Conservation (phyloP, 495 filamentous ascomycete species). For the Penicillium cosmopolitanum region DNA sequence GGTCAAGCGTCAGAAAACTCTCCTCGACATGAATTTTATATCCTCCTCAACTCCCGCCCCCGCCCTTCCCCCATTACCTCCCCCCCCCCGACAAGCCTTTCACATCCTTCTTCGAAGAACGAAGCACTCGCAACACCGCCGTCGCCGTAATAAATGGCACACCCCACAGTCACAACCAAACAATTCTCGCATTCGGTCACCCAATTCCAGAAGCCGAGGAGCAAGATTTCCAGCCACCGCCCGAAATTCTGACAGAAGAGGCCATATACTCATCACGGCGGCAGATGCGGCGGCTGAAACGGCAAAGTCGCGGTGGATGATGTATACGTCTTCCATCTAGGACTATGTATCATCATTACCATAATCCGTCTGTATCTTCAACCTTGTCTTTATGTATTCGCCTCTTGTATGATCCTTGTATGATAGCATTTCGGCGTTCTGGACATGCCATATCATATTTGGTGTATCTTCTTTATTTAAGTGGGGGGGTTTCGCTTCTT, state of each 20-base stretch:
- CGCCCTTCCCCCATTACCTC: slow-evolving; percentile 62
- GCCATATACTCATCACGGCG: slow-evolving; percentile 66
- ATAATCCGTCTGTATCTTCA: background rate
- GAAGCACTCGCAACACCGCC: slow-evolving; percentile 75
- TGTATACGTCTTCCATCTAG: no score
- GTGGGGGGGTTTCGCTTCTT: background rate
- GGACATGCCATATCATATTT: slow-evolving; percentile 18
- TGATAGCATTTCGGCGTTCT: slow-evolving; percentile 30
- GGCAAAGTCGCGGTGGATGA: slow-evolving; percentile 35
- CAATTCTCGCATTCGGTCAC: slow-evolving; percentile 71
- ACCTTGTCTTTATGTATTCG: slow-evolving; percentile 1
- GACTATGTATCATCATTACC: background rate
- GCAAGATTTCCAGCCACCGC: slow-evolving; percentile 73
- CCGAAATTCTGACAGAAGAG: slow-evolving; percentile 69
- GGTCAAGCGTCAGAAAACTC: slow-evolving; percentile 38
- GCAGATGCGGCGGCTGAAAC: slow-evolving; percentile 53
- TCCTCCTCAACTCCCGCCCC: slow-evolving; percentile 9
- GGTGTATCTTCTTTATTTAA: background rate
- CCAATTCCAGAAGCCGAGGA: slow-evolving; percentile 73
- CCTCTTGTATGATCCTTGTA: slow-evolving; percentile 26
- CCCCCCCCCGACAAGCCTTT: slow-evolving; percentile 64
- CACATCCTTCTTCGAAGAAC: slow-evolving; percentile 81
- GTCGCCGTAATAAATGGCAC: slow-evolving; percentile 54
- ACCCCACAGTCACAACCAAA: slow-evolving; percentile 46
- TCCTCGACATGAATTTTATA: slow-evolving; percentile 8